Percentiles rank a stretch among this genome's conserved stretches.
These are phyloP conservation scores for Plectosphaerella plurivora DNA, from an alignment of 2,329 filamentous ascomycete species.

Conservation along the genomic window DNA sequence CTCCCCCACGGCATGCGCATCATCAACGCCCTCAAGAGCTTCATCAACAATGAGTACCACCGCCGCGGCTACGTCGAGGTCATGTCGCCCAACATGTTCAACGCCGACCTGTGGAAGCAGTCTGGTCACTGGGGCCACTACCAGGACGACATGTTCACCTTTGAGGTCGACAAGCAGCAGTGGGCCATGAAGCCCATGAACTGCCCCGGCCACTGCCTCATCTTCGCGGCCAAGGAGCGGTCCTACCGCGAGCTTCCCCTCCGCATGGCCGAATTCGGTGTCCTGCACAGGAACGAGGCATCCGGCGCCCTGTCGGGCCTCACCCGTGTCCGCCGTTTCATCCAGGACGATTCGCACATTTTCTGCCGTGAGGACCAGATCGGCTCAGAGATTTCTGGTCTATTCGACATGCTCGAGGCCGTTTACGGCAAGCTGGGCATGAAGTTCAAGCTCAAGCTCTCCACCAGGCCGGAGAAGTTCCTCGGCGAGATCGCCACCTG, in stretches of 20 bases:
- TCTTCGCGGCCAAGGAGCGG: slow-evolving; percentile 78
- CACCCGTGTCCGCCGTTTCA: slow-evolving; percentile 88
- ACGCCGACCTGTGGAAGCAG: slow-evolving; percentile 86
- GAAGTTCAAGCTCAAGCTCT: slow-evolving; percentile 74
- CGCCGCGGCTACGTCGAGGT: slow-evolving; percentile 93
- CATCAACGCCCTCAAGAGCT: slow-evolving; percentile 80
- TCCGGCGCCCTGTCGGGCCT: slow-evolving; percentile 88
- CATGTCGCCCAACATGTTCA: slow-evolving; percentile 90
- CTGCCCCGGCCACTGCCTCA: slow-evolving; percentile 88
- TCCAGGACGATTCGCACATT: slow-evolving; percentile 95
- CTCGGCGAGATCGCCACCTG: slow-evolving; percentile 84
- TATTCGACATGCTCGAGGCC: slow-evolving; percentile 81
- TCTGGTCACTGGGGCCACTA: slow-evolving; percentile 93
- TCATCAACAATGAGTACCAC: slow-evolving; percentile 85
- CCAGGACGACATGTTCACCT: slow-evolving; percentile 73
- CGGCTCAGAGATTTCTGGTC: slow-evolving; percentile 67
- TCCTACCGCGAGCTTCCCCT: slow-evolving; percentile 89
- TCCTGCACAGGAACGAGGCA: slow-evolving; percentile 91
- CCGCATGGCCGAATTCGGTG: slow-evolving; percentile 92
- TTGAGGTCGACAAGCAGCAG: slow-evolving; percentile 76
- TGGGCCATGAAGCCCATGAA: slow-evolving; percentile 96
- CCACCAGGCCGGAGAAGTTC: slow-evolving; percentile 83
- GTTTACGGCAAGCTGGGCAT: slow-evolving; percentile 78
- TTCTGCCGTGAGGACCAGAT: slow-evolving; percentile 84
- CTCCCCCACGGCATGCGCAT: slow-evolving; percentile 89